Evolutionary conservation across 345 rosid species (phyloP).

Genomic region (Aquilaria yunnanensis): DNA sequence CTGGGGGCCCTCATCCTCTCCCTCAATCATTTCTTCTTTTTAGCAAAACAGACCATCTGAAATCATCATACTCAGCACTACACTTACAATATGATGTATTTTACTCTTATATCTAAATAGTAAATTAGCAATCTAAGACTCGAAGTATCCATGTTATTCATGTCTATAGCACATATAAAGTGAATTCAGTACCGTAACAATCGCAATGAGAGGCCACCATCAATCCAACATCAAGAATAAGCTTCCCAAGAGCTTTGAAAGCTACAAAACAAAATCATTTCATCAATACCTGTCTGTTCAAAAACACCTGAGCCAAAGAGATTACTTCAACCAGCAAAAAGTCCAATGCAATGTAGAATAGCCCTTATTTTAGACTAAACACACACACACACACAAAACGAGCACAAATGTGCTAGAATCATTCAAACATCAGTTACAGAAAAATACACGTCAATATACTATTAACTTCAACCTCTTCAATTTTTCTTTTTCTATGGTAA

Average conservation of each 20-base stretch:
- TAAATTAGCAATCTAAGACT: too few species aligned
- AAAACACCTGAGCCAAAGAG: background rate
- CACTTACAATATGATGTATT: too few species aligned
- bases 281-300: too few species aligned
- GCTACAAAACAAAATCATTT: constrained; percentile 31
- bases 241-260: constrained; percentile 84
- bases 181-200: constrained; percentile 52
- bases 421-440: background rate
- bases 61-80: too few species aligned
- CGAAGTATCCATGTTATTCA: background rate
- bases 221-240: constrained; percentile 72
- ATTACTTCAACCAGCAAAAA: constrained; percentile 2
- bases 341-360: background rate
- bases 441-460: too few species aligned
- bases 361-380: background rate
- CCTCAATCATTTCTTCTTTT: too few species aligned
- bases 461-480: too few species aligned
- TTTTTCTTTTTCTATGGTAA: too few species aligned
- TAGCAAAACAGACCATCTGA: too few species aligned
- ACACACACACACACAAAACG: background rate
- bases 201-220: constrained; percentile 88
- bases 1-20: too few species aligned
- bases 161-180: background rate
- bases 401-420: background rate
- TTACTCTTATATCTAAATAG: too few species aligned